phyloP scores from a whole-genome alignment of 345 rosid species.

The Eucalyptus polyanthemos region DNA sequence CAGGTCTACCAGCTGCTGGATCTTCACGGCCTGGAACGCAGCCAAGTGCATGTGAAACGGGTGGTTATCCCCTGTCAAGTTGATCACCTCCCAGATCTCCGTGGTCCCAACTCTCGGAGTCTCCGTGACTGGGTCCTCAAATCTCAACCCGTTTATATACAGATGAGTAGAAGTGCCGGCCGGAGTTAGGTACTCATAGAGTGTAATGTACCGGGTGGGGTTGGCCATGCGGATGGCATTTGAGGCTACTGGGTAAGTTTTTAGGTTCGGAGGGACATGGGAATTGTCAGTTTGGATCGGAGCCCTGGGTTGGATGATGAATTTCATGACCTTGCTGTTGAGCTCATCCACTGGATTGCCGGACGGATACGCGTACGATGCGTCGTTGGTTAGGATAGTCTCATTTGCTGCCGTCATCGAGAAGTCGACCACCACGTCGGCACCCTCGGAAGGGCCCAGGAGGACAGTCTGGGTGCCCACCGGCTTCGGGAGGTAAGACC shows the following conservation, averaged over 20 bases:
- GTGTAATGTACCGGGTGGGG: constrained; percentile 45
- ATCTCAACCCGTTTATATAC: constrained; percentile 52
- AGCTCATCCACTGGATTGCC: constrained; percentile 45
- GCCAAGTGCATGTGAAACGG: constrained; percentile 80
- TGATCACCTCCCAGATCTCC: constrained; percentile 80
- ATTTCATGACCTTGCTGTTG: constrained; percentile 59
- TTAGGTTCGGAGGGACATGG: constrained; percentile 25
- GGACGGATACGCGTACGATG: constrained; percentile 48
- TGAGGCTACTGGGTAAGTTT: constrained; percentile 26
- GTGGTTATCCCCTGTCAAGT: constrained; percentile 68
- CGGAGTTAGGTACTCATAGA: constrained; percentile 53
- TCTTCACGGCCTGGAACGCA: constrained; percentile 49
- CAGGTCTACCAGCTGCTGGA: constrained; percentile 21
- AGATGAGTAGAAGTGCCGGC: constrained; percentile 55
- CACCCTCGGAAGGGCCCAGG: constrained; percentile 59
- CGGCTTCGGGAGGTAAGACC: constrained; percentile 32
- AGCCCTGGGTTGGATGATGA: constrained; percentile 13
- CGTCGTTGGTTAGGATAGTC: constrained; percentile 34
- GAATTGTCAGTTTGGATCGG: constrained; percentile 17
- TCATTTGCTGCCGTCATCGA: constrained; percentile 17
- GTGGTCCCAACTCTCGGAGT: constrained; percentile 47
- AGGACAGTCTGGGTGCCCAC: constrained; percentile 21
- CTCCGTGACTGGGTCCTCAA: constrained; percentile 46
- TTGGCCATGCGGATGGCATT: constrained; percentile 12
- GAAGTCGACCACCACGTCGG: constrained; percentile 64